Evolutionary conservation across 2,329 filamentous ascomycete genomes (phyloP), one percentile per base, ranked within the genome.

Genomic region (Plectosphaerella plurivora): DNA sequence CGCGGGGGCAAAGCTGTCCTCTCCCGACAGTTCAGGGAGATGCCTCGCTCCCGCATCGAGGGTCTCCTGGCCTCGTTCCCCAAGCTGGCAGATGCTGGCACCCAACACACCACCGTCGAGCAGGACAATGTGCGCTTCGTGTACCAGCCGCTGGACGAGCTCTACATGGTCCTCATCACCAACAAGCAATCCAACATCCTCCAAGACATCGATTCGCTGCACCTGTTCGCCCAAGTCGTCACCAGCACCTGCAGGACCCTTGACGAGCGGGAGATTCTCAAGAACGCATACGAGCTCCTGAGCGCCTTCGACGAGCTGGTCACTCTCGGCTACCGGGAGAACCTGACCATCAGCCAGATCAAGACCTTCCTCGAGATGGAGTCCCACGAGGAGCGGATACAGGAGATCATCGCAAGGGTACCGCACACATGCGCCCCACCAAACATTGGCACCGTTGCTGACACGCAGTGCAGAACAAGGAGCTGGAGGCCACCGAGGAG

Each of bases 291-390:
- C 68, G 95, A 99, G 68, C 80, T 99, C 41, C 84, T 99, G 58
- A 95, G 90, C 69, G 94, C 94, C 46, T 99, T 97, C 65, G 94
- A 99, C 66, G 94, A 99, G 76, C 82, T 99, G 54, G 93, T 99
- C 55, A 97, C 93, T 1, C 78, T 96, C 57, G 94, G 94, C 12
- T 97, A 99, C 74, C 77, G 94, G 65, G 94, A 99, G 76, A 99
- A 99, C 72, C 76, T 99, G 61, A 95, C 93, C 22, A 83, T 99
- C 63, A 90, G 86, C 72, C 95, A 99, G 74, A 99, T 99, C 78
- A 97, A 95, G 81, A 97, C 94, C 3, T 99, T 99, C 79, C 73
- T 99, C 61, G 95, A 97, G 67, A 99, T 99, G 94, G 94, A 99
- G 73, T 94, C 88, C 72, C 94, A 99, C 66, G 95, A 99, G 73